Evolutionary conservation across 192 early-diverging fungal genomes (phyloP), one percentile per base, ranked within the genome.

Genomic region (Chytriomyces sp.): DNA sequence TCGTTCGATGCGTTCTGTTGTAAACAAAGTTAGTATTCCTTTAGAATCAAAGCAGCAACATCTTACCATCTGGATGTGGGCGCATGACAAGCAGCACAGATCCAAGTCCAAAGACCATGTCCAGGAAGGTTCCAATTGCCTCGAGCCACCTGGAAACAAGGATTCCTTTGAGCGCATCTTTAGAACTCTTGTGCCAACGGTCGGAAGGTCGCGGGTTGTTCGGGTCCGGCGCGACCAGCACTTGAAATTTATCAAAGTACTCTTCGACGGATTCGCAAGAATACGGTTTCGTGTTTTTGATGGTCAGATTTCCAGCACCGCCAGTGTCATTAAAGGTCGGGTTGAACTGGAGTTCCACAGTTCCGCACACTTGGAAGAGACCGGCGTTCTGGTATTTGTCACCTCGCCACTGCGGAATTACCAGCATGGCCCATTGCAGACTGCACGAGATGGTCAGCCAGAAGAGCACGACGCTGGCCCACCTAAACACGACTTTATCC

Each of bases 331-430:
- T 26, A 35, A 26, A 63, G 20, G 11, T 63, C 11, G 62, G 62
- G 62, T 63, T 63, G 62, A 63, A 63, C 35, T 63, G 62, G 62
- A 63, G 10, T 20, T 63, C 62, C 10, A 35, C 62, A 20, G 62
- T 63, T 2, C 62, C 62, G 24, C 62, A 63, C 23, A 63, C 62
- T 63, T 63, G 62, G 62, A 63, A 63, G 2, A 63, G 62, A 24
- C 62, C 62, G 11, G 62, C 62, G 11, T 13, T 0, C 23, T 63
- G 62, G 62, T 5, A 63, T 63, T 63, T 10, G 24, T 63, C 62
- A 10, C 10, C 23, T 11, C 62, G 62, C 62, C 62, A 63, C 23
- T 63, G 35, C 10, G 62, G 62, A 10, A 63, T 11, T 3, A 24
- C 0, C 1, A 63, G 35, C 62, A 63, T 63, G 20, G 62, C 11